phyloP scores from a whole-genome alignment of 1,139 yeast genomes.

The Saccharomycopsis phalli region DNA sequence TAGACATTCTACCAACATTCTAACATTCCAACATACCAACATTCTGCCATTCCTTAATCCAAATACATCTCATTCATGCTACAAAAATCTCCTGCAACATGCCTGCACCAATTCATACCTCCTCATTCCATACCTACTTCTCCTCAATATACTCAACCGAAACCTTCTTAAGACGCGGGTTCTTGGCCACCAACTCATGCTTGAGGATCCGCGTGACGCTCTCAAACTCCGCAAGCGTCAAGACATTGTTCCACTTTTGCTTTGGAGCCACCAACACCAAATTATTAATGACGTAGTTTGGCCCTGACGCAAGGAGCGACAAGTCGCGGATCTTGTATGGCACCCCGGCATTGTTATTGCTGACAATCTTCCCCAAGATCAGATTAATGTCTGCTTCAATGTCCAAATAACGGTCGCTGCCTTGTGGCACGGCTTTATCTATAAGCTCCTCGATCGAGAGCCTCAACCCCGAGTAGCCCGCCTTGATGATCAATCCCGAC shows the following conservation, averaged over 20 bases:
- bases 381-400: conserved; percentile 33
- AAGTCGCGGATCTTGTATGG: conserved; percentile 38
- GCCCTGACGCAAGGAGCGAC: conserved; percentile 62
- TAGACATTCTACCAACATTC: no score
- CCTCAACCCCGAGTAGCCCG: conserved; percentile 71
- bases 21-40: no score
- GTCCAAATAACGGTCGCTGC: conserved; percentile 34
- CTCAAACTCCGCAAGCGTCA: conserved; percentile 39
- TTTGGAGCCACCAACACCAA: conserved; percentile 34
- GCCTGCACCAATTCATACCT: not conserved
- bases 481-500: conserved; percentile 69
- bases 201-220: conserved; percentile 30
- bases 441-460: conserved; percentile 67
- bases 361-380: conserved; percentile 28
- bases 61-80: no score
- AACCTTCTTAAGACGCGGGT: conserved; percentile 29
- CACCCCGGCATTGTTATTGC: conserved; percentile 31
- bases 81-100: not conserved
- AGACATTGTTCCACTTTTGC: conserved; percentile 34
- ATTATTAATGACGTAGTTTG: conserved; percentile 39
- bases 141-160: conserved; percentile 27
- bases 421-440: conserved; percentile 43
- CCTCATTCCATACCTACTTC: no score
- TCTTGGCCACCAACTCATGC: conserved; percentile 27
- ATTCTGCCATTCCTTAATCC: no score